Evolutionary conservation across 73 alveolate species (phyloP).

Genomic region (Tetrahymena thermophila): DNA sequence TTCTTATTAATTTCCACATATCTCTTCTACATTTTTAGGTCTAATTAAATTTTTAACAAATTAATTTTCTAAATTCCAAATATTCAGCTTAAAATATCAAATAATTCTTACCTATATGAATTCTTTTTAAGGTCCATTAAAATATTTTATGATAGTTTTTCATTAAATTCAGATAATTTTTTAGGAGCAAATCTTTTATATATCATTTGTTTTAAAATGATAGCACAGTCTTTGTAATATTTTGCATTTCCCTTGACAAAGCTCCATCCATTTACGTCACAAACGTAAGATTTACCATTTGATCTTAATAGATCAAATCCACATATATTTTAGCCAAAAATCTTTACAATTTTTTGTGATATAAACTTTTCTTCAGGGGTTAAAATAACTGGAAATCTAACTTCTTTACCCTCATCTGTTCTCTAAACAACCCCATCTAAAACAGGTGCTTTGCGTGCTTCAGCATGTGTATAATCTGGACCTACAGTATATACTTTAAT

Average conservation of each 20-base stretch:
- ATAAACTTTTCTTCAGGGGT: conserved; percentile 88
- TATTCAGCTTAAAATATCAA: not conserved
- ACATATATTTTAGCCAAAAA: conserved; percentile 88
- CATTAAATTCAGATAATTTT: not conserved
- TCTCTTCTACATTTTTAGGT: conserved; percentile 33
- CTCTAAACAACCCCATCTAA: conserved; percentile 89
- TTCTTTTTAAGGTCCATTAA: conserved; percentile 13
- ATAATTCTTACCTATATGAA: conserved; percentile 11
- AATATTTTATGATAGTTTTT: not conserved
- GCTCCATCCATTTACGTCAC: conserved; percentile 96
- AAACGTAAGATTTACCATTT: conserved; percentile 88
- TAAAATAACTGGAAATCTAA: conserved; percentile 92
- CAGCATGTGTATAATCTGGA: conserved; percentile 94
- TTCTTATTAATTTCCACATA: conserved; percentile 51
- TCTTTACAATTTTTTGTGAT: conserved; percentile 81
- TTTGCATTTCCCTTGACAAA: conserved; percentile 54
- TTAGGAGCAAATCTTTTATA: conserved; percentile 25
- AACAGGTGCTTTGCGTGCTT: conserved; percentile 95
- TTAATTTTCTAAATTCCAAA: not conserved
- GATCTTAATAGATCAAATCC: conserved; percentile 95
- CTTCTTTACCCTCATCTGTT: conserved; percentile 93
- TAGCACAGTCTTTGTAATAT: conserved; percentile 60
- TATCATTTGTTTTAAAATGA: conserved; percentile 31
- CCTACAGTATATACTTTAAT: conserved; percentile 97
- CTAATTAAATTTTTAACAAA: not conserved